Conservation (phyloP, 768 basidiomycete genomes). For the Trametes maxima region DNA sequence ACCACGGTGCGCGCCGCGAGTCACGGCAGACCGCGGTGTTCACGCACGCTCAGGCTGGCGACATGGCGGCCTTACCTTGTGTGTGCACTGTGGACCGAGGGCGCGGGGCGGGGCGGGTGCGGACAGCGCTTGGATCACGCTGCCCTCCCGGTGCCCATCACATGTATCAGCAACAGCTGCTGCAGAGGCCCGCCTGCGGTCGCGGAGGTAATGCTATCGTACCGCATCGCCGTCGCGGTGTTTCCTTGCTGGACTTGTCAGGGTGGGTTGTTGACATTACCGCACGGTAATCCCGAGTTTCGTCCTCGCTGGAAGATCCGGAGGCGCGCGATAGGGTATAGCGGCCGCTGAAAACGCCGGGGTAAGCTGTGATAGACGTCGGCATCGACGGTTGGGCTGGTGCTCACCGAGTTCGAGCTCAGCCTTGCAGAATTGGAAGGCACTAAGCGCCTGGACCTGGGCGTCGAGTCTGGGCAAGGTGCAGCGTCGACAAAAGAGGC, state of each 20-base stretch:
- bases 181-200: neutral
- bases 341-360: neutral
- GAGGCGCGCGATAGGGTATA: neutral
- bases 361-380: too few species aligned
- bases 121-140: neutral
- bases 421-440: neutral
- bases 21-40: neutral
- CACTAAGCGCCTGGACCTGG: neutral
- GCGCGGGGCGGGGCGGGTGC: neutral
- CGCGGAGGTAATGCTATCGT: constrained; percentile 12
- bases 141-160: neutral
- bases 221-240: constrained; percentile 9
- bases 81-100: neutral
- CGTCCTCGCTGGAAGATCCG: too few species aligned
- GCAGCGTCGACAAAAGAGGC: neutral
- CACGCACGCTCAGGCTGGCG: neutral
- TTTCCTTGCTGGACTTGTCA: constrained; percentile 12
- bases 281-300: neutral
- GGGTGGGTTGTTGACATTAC: neutral
- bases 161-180: neutral
- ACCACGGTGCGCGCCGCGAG: too few species aligned
- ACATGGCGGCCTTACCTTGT: neutral
- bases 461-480: neutral
- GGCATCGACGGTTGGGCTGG: too few species aligned
- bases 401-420: neutral